phyloP scores from a whole-genome alignment of 225 moss, liverwort and hornwort species.

The Pleurozium schreberi region DNA sequence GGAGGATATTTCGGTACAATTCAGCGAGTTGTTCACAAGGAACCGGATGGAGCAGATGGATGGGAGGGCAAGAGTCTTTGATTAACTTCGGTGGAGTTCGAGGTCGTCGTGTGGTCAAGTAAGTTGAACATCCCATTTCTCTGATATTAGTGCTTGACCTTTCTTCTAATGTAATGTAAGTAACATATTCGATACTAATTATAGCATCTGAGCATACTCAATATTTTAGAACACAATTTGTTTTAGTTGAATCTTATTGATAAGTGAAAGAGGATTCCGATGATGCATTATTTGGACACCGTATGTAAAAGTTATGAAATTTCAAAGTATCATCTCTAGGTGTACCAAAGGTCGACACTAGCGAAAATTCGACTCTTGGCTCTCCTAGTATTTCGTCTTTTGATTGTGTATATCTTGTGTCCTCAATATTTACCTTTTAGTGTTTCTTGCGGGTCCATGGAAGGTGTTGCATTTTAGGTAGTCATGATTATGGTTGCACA shows the following conservation, averaged over 20 bases:
- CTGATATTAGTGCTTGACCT: background rate
- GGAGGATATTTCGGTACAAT: background rate
- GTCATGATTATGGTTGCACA: background rate
- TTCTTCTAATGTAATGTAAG: background rate
- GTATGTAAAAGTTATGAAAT: background rate
- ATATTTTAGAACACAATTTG: background rate
- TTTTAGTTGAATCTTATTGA: too few species aligned
- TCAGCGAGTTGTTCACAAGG: background rate
- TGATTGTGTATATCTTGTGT: background rate
- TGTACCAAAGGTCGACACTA: background rate
- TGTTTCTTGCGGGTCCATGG: background rate
- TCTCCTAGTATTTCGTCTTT: background rate
- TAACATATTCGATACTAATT: background rate
- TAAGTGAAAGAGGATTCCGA: background rate
- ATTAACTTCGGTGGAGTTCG: background rate
- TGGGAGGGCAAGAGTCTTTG: background rate
- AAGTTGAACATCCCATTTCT: background rate
- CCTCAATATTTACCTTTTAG: background rate
- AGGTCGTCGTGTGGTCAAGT: background rate
- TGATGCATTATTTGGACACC: too few species aligned
- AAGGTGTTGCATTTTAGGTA: background rate
- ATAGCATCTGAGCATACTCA: background rate
- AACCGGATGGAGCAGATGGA: constrained; percentile 6
- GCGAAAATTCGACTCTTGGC: background rate
- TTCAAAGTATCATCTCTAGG: background rate